Percentiles rank a stretch among this genome's conserved stretches.
Evolutionary conservation across 805 yeast genomes (phyloP).

Genomic region (Pichia manshurica): DNA sequence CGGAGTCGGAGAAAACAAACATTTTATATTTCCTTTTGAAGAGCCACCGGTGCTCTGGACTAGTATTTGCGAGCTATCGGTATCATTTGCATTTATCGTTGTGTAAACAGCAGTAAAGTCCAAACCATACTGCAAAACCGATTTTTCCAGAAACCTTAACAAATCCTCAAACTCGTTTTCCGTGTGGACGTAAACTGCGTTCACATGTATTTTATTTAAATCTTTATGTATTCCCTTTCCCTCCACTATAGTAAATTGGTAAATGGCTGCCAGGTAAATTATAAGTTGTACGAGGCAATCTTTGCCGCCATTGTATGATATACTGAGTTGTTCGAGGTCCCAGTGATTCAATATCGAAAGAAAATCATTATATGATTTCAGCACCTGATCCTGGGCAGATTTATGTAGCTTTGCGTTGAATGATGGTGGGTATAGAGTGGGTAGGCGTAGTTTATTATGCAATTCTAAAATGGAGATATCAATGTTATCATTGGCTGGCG

Average conservation of each 20-base stretch:
- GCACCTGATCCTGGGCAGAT: slow-evolving; percentile 24
- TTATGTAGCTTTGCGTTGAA: slow-evolving; percentile 11
- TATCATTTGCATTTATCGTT: neutral
- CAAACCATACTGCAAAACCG: slow-evolving; percentile 52
- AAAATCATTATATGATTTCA: slow-evolving; percentile 18
- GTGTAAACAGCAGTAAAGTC: slow-evolving; percentile 30
- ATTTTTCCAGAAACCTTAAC: slow-evolving; percentile 53
- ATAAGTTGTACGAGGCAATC: slow-evolving; percentile 89
- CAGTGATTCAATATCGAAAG: slow-evolving; percentile 19
- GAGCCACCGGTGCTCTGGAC: neutral
- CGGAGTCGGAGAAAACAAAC: slow-evolving; percentile 27
- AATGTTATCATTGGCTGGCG: neutral
- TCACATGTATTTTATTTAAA: slow-evolving; percentile 28
- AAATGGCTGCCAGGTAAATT: slow-evolving; percentile 55
- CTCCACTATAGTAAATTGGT: slow-evolving; percentile 17
- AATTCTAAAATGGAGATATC: neutral
- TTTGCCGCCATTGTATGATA: slow-evolving; percentile 94
- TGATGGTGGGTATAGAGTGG: slow-evolving; percentile 7
- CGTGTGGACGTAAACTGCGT: slow-evolving; percentile 68
- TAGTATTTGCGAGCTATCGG: neutral
- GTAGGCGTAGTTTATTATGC: slow-evolving; percentile 4
- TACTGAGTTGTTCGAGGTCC: slow-evolving; percentile 49
- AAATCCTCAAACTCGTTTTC: slow-evolving; percentile 69
- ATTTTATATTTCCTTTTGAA: slow-evolving; percentile 2
- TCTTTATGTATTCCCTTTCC: slow-evolving; percentile 2